A percentile compares a stretch with the other conserved stretches of the same genome.
Evolutionary conservation across 305 asterid genomes (phyloP).

Genomic region (Fraxinus greggii): DNA sequence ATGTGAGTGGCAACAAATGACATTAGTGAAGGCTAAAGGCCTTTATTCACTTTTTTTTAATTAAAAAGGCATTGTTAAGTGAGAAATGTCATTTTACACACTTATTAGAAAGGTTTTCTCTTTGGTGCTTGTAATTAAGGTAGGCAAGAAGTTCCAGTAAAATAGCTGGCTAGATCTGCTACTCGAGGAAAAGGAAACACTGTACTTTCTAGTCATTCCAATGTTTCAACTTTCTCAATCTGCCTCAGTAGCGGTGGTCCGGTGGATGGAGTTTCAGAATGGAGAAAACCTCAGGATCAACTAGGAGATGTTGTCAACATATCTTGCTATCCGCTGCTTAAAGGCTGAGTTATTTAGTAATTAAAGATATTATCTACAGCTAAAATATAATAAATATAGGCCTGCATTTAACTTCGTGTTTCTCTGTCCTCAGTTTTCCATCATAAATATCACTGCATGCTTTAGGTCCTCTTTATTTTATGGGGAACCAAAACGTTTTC

Average conservation of each 20-base stretch:
- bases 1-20: neutral
- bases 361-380: neutral
- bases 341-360: neutral
- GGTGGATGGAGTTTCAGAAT: neutral
- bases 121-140: neutral
- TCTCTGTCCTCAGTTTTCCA: neutral
- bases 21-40: neutral
- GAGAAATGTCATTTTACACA: neutral
- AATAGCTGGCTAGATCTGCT: neutral
- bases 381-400: neutral
- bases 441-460: neutral
- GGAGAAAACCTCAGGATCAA: neutral
- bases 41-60: neutral
- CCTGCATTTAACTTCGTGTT: neutral
- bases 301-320: neutral
- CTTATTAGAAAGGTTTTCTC: neutral
- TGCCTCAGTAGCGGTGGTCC: neutral
- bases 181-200: neutral
- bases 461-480: neutral
- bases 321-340: neutral
- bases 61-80: neutral
- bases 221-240: neutral
- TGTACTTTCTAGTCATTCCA: neutral
- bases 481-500: neutral
- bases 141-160: neutral